phyloP scores from a whole-genome alignment of 768 basidiomycete species.

The Panus rudis region DNA sequence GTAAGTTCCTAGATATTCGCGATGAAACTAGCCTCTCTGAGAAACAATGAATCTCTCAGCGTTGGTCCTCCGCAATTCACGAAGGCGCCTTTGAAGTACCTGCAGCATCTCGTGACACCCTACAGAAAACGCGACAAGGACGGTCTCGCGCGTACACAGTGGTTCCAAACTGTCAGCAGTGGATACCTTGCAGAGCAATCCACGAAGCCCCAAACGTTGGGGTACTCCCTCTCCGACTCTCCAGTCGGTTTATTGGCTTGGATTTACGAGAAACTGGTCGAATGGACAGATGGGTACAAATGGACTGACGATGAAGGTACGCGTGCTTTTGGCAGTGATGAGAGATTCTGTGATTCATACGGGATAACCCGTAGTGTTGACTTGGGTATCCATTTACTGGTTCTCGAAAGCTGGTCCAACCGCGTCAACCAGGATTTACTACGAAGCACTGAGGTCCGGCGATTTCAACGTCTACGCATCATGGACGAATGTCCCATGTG shows the following conservation, averaged over 20 bases:
- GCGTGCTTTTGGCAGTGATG: not conserved
- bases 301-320: slow-evolving; percentile 56
- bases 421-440: slow-evolving; percentile 26
- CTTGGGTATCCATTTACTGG: slow-evolving; percentile 32
- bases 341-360: not conserved
- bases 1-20: no score
- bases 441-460: slow-evolving; percentile 14
- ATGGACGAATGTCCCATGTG: slow-evolving; percentile 20
- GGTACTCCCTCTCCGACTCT: slow-evolving; percentile 49
- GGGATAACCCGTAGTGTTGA: slow-evolving; percentile 18
- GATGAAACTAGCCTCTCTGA: not conserved
- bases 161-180: not conserved
- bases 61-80: not conserved
- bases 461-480: not conserved
- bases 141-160: not conserved
- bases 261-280: slow-evolving; percentile 29
- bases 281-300: slow-evolving; percentile 38
- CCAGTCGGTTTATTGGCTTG: slow-evolving; percentile 40
- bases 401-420: slow-evolving; percentile 29
- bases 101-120: not conserved
- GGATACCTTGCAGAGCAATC: slow-evolving; percentile 28
- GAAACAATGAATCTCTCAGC: not conserved
- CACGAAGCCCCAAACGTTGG: slow-evolving; percentile 30
- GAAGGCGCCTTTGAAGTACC: not conserved
- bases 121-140: not conserved